These are phyloP conservation scores for Fusarium nodosum DNA, from an alignment of 2,329 filamentous ascomycete genomes.

Conservation along the genomic window DNA sequence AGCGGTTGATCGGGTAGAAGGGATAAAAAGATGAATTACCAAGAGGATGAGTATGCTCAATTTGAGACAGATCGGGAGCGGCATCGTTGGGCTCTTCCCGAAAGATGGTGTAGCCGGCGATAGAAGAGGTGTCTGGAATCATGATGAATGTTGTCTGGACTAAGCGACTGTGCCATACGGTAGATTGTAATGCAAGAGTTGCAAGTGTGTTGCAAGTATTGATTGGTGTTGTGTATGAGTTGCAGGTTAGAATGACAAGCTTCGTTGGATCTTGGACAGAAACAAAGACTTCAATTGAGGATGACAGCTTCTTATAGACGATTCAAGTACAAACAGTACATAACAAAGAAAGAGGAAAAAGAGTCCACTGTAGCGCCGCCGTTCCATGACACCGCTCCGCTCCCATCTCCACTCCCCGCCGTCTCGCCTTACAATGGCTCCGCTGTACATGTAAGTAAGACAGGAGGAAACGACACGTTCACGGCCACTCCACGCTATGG, in stretches of 20 bases:
- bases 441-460: slow-evolving; percentile 24
- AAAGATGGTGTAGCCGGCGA: slow-evolving; percentile 62
- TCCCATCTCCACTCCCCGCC: slow-evolving; percentile 30
- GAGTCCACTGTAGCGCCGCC: slow-evolving; percentile 22
- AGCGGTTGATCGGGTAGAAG: slow-evolving; percentile 2
- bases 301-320: slow-evolving; percentile 48
- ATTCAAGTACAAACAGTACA: background rate
- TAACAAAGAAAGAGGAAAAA: background rate
- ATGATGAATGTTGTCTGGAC: slow-evolving; percentile 56
- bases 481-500: background rate
- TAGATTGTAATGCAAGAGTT: slow-evolving; percentile 14
- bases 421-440: slow-evolving; percentile 4
- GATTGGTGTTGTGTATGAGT: slow-evolving; percentile 8
- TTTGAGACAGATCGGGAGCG: slow-evolving; percentile 53
- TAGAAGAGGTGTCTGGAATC: slow-evolving; percentile 59
- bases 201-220: background rate
- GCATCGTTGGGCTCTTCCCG: slow-evolving; percentile 58
- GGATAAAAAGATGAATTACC: slow-evolving; percentile 41
- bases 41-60: slow-evolving; percentile 55
- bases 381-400: slow-evolving; percentile 39
- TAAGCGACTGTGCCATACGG: slow-evolving; percentile 50
- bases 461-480: background rate
- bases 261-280: slow-evolving; percentile 1
- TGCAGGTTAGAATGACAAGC: background rate
- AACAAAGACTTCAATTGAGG: slow-evolving; percentile 17